Base-by-base conservation (phyloP, 148 eudicot species). In the Cornus florida region DNA sequence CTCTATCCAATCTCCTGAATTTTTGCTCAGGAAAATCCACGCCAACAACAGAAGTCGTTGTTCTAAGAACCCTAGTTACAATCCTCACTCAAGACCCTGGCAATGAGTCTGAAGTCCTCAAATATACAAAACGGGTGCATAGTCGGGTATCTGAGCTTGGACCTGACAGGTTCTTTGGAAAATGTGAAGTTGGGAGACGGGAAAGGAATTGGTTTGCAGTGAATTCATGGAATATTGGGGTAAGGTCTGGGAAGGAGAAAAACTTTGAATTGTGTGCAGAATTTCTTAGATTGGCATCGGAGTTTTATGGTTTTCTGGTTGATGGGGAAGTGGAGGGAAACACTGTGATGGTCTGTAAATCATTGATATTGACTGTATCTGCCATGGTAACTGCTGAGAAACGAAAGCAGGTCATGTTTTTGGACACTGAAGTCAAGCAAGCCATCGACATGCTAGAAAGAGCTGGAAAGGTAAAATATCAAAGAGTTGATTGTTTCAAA, bases 161-260 rank as follows among this genome's bases (percentile, higher is more conserved):
- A 33, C 80, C 94, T 77, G 95, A 86, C 39, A 67, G 75, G 76
- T 94, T 94, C 84, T 88, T 96, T 75, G 99, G 99, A 77, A 94
- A 91, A 87, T 94, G 88, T 79, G 99, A 96, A 87, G 91, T 89
- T 64, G 99, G 99, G 56, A 91, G 81, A 81, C 86, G 98, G 76
- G 99, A 96, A 72, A 80, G 83, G 67, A 92, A 89, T 38, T 96
- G 99, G 99, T 81, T 96, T 77, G 92, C 98, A 20, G 81, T 83
- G 53, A 88, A 88, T 70, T 84, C 92, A 46, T 96, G 97, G 95
- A 96, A 96, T 77, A 35, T 87, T 39, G 99, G 98, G 70, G 83
- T 88, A 39, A 86, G 74, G 83, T 82, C 84, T 72, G 98, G 95
- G 68, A 80, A 66, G 81, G 89, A 78, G 77, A 88, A 84, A 33